phyloP scores from a whole-genome alignment of 2,329 filamentous ascomycete species.

The Talaromyces sp. region DNA sequence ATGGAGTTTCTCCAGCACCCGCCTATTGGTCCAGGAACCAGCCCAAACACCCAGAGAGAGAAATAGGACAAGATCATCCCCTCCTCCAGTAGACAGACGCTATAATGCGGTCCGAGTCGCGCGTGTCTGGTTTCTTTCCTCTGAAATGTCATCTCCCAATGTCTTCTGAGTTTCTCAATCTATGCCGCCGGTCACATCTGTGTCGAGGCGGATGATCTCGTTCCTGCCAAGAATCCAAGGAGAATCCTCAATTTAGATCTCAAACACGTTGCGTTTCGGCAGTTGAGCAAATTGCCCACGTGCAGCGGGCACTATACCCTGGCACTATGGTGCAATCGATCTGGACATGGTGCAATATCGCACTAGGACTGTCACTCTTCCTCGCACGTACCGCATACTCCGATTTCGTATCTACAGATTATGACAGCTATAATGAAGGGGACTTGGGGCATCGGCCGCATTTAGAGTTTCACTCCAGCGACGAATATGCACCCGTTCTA shows the following conservation, averaged over 20 bases:
- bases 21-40: neutral
- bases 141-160: neutral
- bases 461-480: conserved; percentile 13
- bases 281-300: neutral
- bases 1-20: neutral
- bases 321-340: neutral
- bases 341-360: neutral
- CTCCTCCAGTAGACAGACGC: neutral
- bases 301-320: neutral
- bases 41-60: neutral
- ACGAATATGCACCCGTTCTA: conserved; percentile 10
- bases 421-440: conserved; percentile 13
- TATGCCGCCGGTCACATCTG: neutral
- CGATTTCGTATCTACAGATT: conserved; percentile 14
- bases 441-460: conserved; percentile 13
- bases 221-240: neutral
- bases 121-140: neutral
- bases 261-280: neutral
- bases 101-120: neutral
- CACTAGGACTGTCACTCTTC: neutral
- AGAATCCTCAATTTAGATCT: neutral
- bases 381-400: neutral
- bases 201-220: neutral
- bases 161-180: neutral
- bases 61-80: neutral